Evolutionary conservation across 2,329 filamentous ascomycete species (phyloP).

Genomic region (Colletotrichum truncatum): DNA sequence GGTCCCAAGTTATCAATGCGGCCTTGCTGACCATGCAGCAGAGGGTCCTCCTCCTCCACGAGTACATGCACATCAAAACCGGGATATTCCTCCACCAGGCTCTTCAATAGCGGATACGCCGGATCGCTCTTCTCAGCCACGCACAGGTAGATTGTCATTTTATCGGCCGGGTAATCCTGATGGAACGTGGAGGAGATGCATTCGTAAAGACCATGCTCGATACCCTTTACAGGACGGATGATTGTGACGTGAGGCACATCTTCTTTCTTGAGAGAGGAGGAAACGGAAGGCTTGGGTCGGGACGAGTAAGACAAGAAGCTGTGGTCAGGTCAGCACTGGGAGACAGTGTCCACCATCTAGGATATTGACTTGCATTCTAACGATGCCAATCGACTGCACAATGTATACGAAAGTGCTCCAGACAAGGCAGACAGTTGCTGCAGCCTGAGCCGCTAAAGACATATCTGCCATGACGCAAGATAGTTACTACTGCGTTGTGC

Average conservation of each 20-base stretch:
- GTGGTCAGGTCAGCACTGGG: background rate
- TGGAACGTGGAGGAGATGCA: constrained; percentile 88
- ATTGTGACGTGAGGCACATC: constrained; percentile 85
- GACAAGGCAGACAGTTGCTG: constrained; percentile 58
- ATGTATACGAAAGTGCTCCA: constrained; percentile 63
- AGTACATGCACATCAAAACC: constrained; percentile 76
- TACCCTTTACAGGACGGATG: constrained; percentile 91
- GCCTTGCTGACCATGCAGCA: constrained; percentile 65
- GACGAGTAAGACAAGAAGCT: constrained; percentile 64
- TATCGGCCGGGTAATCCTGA: constrained; percentile 81
- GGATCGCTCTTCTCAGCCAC: constrained; percentile 79
- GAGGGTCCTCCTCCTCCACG: constrained; percentile 83
- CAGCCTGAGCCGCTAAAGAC: constrained; percentile 40
- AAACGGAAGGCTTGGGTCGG: constrained; percentile 57
- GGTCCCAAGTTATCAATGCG: constrained; percentile 75
- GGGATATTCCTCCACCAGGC: constrained; percentile 78
- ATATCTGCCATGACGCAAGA: constrained; percentile 25
- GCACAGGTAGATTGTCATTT: constrained; percentile 84
- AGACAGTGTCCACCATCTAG: background rate
- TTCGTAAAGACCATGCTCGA: constrained; percentile 90
- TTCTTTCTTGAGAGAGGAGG: constrained; percentile 57
- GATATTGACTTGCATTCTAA: constrained; percentile 57
- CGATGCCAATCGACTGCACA: constrained; percentile 65
- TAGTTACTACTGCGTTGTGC: too few relatives aligned
- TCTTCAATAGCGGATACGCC: constrained; percentile 77